A percentile compares a stretch with the other conserved stretches of the same genome.
phyloP scores from a whole-genome alignment of 2,329 filamentous ascomycete species.

The Fusarium euwallaceae region DNA sequence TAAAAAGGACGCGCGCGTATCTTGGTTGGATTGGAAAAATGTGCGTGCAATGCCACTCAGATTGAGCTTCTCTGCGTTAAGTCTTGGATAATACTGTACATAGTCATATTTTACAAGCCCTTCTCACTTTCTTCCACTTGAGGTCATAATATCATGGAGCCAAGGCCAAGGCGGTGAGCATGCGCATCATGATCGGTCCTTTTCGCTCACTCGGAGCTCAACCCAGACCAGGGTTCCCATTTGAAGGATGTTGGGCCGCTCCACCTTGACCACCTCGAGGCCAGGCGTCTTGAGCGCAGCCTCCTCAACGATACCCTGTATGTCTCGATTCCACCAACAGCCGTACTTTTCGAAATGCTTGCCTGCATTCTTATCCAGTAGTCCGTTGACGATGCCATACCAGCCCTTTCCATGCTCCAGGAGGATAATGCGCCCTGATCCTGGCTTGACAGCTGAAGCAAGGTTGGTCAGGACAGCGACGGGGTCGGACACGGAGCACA shows the following conservation, averaged over 20 bases:
- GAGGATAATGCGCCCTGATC: conserved; percentile 70
- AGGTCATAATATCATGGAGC: conserved; percentile 15
- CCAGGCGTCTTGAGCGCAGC: conserved; percentile 63
- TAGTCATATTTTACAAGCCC: conserved; percentile 41
- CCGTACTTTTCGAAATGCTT: conserved; percentile 71
- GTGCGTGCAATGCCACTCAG: conserved; percentile 46
- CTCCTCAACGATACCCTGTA: conserved; percentile 66
- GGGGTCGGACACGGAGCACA: conserved; percentile 73
- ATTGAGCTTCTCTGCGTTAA: conserved; percentile 34
- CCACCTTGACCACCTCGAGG: conserved; percentile 67
- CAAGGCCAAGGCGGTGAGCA: background rate
- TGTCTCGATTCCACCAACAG: conserved; percentile 78
- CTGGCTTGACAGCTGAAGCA: conserved; percentile 64
- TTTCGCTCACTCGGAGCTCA: conserved; percentile 62
- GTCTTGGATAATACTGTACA: conserved; percentile 43
- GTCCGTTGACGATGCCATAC: conserved; percentile 66
- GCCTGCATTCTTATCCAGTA: conserved; percentile 68
- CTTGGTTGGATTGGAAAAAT: conserved; percentile 35
- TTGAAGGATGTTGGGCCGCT: conserved; percentile 65
- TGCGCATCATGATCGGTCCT: conserved; percentile 21
- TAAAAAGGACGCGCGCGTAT: conserved; percentile 29
- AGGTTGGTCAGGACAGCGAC: conserved; percentile 66
- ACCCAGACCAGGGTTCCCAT: conserved; percentile 71
- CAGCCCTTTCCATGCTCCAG: conserved; percentile 73
- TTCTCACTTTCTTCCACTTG: conserved; percentile 29